A percentile compares a stretch with the other conserved stretches of the same genome.
These are phyloP conservation scores for Cladophialophora bantiana DNA, from an alignment of 2,329 filamentous ascomycete genomes.

Conservation along the genomic window DNA sequence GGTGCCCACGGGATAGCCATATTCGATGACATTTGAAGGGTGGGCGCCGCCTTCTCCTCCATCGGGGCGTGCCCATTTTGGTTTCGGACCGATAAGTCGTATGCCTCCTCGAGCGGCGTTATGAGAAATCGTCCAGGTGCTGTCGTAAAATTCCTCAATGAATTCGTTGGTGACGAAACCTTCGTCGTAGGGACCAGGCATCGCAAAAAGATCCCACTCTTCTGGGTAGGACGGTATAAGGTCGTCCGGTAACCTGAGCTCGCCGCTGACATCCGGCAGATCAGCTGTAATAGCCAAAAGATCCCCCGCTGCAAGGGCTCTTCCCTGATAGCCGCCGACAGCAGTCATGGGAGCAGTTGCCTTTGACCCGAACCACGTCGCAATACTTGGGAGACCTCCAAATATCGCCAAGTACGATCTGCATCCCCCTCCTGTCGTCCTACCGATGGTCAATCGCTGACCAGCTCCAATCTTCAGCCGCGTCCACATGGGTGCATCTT, in stretches of 20 bases:
- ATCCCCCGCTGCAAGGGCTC: conserved; percentile 62
- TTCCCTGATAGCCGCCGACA: conserved; percentile 67
- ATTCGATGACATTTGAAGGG: conserved; percentile 65
- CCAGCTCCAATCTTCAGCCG: conserved; percentile 59
- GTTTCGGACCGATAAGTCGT: conserved; percentile 64
- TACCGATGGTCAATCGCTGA: conserved; percentile 63
- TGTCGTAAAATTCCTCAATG: conserved; percentile 64
- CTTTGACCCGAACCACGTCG: conserved; percentile 66
- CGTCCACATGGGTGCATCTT: conserved; percentile 62
- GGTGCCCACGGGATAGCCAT: conserved; percentile 65
- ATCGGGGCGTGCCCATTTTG: conserved; percentile 64
- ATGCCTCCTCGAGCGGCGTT: conserved; percentile 68
- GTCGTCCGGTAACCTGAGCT: conserved; percentile 52
- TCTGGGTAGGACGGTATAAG: conserved; percentile 59
- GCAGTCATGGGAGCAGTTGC: conserved; percentile 64
- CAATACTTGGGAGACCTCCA: conserved; percentile 62
- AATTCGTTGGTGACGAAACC: conserved; percentile 61
- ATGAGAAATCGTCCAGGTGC: conserved; percentile 67
- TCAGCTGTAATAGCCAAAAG: conserved; percentile 56
- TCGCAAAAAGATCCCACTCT: conserved; percentile 61
- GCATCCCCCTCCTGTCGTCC: conserved; percentile 60
- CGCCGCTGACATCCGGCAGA: conserved; percentile 44
- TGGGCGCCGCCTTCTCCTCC: conserved; percentile 70
- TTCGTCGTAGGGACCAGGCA: conserved; percentile 64
- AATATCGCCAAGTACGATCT: conserved; percentile 66